Percentiles rank a stretch among this genome's conserved stretches.
These are phyloP conservation scores for Ammopiptanthus mongolicus DNA, from an alignment of 306 rosid genomes.

Conservation along the genomic window DNA sequence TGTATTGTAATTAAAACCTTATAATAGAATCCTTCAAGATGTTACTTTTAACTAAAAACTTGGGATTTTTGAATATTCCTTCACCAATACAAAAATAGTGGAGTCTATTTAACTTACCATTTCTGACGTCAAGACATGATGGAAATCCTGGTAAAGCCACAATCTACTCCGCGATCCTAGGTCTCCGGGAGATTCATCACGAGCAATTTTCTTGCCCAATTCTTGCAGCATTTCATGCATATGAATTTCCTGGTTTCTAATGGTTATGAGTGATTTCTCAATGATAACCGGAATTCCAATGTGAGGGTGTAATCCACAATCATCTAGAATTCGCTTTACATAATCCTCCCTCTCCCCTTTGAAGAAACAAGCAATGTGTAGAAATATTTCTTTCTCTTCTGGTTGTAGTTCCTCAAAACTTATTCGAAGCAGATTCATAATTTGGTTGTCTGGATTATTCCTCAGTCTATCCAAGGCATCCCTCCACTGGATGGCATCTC, in stretches of 20 bases:
- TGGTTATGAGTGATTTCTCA: background rate
- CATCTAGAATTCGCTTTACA: background rate
- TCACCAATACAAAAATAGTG: background rate
- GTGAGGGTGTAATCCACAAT: background rate
- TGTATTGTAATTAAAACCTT: too few relatives aligned
- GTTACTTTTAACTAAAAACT: too few relatives aligned
- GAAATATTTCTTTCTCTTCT: background rate
- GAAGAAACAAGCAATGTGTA: background rate
- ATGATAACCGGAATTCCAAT: background rate
- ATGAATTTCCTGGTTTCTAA: background rate
- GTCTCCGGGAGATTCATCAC: background rate
- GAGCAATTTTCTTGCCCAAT: background rate
- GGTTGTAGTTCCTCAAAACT: conserved; percentile 1
- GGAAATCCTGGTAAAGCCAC: background rate
- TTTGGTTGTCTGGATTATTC: background rate
- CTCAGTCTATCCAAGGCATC: background rate
- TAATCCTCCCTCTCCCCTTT: background rate
- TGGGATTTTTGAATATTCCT: too few relatives aligned
- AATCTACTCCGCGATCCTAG: background rate
- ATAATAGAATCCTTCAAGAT: too few relatives aligned
- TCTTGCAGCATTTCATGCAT: background rate
- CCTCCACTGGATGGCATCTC: background rate
- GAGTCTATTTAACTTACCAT: background rate
- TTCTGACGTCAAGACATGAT: background rate
- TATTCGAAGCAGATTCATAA: background rate